A percentile compares a stretch with the other conserved stretches of the same genome.
These are phyloP conservation scores for Tripidium arundinaceum DNA, from an alignment of 202 grass and related monocot species.

Conservation along the genomic window DNA sequence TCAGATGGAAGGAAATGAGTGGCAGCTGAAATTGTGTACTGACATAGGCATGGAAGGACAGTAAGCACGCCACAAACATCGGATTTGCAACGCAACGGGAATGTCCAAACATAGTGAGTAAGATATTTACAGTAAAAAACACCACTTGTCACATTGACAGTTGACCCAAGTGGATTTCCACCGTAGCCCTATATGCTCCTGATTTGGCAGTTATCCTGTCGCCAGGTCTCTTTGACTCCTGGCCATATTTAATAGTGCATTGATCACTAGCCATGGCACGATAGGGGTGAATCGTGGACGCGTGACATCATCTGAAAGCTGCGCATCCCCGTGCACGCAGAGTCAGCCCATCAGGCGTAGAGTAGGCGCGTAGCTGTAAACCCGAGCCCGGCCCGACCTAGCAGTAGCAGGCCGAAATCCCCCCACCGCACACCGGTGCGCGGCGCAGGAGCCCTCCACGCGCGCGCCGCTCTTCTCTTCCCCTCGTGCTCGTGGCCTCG, in stretches of 20 bases:
- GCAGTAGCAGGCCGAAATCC: not conserved
- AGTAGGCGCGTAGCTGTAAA: not conserved
- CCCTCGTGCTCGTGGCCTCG: not conserved
- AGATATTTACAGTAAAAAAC: not conserved
- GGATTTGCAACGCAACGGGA: too few species aligned
- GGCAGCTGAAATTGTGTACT: too few species aligned
- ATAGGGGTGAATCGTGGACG: too few species aligned
- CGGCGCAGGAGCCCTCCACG: conserved; percentile 18
- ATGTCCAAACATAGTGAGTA: too few species aligned
- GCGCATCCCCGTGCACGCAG: not conserved
- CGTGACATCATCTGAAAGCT: not conserved
- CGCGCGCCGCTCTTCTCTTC: not conserved
- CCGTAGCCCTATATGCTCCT: not conserved
- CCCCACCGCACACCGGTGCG: not conserved
- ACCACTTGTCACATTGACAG: not conserved
- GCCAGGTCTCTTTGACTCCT: not conserved
- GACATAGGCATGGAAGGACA: too few species aligned
- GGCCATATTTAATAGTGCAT: not conserved
- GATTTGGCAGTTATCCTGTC: conserved; percentile 3
- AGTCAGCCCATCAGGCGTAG: not conserved
- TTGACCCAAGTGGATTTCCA: not conserved
- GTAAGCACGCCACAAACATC: too few species aligned
- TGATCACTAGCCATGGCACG: not conserved
- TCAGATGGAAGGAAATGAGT: too few species aligned
- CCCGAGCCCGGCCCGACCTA: not conserved